A percentile compares a stretch with the other conserved stretches of the same genome.
These are phyloP conservation scores for Aleurites moluccanus DNA, from an alignment of 441 rosid genomes.

Conservation along the genomic window DNA sequence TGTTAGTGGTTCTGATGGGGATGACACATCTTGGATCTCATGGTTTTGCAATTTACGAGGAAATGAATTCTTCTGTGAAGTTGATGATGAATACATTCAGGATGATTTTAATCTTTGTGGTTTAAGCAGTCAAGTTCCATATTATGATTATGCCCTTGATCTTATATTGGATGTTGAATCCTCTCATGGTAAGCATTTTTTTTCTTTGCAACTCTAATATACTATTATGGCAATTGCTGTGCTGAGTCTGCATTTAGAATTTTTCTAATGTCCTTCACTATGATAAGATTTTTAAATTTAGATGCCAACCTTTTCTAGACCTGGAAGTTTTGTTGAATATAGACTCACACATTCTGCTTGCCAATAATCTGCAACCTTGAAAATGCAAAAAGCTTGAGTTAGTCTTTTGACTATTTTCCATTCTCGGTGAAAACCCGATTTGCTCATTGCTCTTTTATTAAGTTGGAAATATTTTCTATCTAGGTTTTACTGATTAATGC, in stretches of 20 bases:
- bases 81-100: constrained; percentile 87
- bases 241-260: not conserved
- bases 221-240: not conserved
- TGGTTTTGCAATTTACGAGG: constrained; percentile 94
- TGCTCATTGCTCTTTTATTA: not conserved
- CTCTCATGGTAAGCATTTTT: constrained; percentile 69
- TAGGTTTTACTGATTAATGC: not conserved
- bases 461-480: not conserved
- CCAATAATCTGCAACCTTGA: not conserved
- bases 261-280: not conserved
- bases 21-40: constrained; percentile 90
- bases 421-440: not conserved
- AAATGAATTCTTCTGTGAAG: constrained; percentile 86
- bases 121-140: constrained; percentile 91
- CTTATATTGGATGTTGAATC: constrained; percentile 84
- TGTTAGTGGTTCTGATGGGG: constrained; percentile 89
- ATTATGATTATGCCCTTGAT: constrained; percentile 87
- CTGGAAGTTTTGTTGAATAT: not conserved
- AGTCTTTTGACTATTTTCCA: not conserved
- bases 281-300: not conserved
- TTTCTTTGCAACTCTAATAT: too few species aligned
- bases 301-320: not conserved
- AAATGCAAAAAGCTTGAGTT: not conserved
- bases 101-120: constrained; percentile 95
- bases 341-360: too few species aligned